Conservation (phyloP, 129 eudicot species). For the Chrysanthemum lavandulifolium region DNA sequence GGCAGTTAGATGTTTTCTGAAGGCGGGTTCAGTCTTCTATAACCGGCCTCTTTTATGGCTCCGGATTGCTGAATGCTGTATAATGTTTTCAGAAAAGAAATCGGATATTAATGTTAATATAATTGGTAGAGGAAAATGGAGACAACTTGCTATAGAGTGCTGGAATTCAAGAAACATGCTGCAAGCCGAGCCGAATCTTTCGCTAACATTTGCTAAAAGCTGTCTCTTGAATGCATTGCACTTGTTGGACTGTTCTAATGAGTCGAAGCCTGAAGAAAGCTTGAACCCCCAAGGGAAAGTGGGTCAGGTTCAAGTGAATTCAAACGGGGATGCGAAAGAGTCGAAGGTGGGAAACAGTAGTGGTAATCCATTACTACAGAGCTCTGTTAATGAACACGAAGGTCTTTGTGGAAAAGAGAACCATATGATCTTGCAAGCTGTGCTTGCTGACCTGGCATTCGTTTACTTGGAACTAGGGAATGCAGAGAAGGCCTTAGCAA, state of each 20-base stretch:
- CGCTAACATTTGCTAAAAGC: conserved; percentile 61
- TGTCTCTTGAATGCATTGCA: conserved; percentile 72
- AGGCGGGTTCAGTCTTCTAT: conserved; percentile 59
- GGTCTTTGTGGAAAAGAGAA: conserved; percentile 57
- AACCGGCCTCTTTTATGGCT: conserved; percentile 88
- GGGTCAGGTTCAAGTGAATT: conserved; percentile 45
- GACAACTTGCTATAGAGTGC: conserved; percentile 53
- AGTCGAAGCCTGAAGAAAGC: conserved; percentile 21
- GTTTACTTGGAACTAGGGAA: conserved; percentile 77
- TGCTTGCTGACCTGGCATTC: conserved; percentile 74
- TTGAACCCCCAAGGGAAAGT: conserved; percentile 26
- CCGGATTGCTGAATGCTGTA: conserved; percentile 84
- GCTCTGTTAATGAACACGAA: conserved; percentile 50
- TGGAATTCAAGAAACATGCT: conserved; percentile 38
- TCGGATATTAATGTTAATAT: conserved; percentile 52
- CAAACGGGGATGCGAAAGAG: conserved; percentile 80
- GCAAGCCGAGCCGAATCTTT: conserved; percentile 46
- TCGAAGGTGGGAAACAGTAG: conserved; percentile 52
- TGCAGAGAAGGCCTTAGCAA: conserved; percentile 59
- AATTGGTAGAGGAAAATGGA: conserved; percentile 85
- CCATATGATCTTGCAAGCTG: conserved; percentile 63
- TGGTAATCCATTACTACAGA: conserved; percentile 30
- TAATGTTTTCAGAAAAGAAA: conserved; percentile 63
- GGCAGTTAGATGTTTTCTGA: conserved; percentile 75
- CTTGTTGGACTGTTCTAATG: conserved; percentile 46